Evolutionary conservation across 148 eudicot genomes (phyloP).

Genomic region (Hydrangea macrophylla): DNA sequence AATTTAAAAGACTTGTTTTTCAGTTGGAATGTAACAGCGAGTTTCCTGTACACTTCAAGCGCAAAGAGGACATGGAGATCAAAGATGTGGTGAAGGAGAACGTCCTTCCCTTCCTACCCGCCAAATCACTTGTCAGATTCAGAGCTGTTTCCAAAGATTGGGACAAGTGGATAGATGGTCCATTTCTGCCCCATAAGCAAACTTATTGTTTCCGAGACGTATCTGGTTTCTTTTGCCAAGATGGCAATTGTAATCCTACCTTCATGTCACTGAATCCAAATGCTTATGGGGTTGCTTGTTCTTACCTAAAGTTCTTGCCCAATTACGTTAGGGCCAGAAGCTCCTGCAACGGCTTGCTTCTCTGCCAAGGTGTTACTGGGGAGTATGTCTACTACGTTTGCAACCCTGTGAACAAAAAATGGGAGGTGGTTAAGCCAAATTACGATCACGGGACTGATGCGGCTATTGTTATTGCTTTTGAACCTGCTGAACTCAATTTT

Average conservation of each 20-base stretch:
- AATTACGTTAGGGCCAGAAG: neutral
- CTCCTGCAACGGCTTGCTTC: slow-evolving; percentile 17
- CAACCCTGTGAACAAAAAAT: slow-evolving; percentile 11
- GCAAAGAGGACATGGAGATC: slow-evolving; percentile 12
- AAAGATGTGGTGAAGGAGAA: slow-evolving; percentile 16
- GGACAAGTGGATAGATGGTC: slow-evolving; percentile 16
- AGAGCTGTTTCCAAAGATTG: slow-evolving; percentile 20
- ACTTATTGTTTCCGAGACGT: neutral
- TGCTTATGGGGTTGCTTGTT: neutral
- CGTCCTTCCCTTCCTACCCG: slow-evolving; percentile 22
- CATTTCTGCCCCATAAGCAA: slow-evolving; percentile 18
- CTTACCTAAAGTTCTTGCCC: slow-evolving; percentile 13
- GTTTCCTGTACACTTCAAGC: slow-evolving; percentile 1
- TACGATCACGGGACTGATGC: neutral
- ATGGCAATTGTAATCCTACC: neutral
- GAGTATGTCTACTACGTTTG: neutral
- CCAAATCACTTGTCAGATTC: slow-evolving; percentile 19
- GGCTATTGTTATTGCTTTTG: neutral
- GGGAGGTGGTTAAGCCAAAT: neutral
- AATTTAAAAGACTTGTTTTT: neutral
- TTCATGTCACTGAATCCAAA: neutral
- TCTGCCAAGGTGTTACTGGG: neutral
- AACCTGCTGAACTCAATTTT: neutral
- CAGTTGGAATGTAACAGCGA: neutral
- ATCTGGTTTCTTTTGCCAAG: slow-evolving; percentile 16